phyloP scores from a whole-genome alignment of 2,329 filamentous ascomycete species.

The Fusarium sp. region DNA sequence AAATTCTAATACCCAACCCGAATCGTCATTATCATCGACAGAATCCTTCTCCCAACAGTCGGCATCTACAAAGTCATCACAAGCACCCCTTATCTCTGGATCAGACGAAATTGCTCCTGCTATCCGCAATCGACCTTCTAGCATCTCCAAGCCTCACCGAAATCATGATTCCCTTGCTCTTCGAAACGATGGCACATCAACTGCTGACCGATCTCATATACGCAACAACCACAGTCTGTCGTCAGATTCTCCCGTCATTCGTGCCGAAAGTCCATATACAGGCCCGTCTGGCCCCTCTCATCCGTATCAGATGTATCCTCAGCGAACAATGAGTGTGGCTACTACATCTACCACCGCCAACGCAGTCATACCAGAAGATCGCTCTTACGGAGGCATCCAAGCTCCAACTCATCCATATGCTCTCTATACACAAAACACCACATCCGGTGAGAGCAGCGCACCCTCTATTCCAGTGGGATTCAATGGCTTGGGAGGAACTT shows the following conservation, averaged over 20 bases:
- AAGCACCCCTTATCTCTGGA: conserved; percentile 11
- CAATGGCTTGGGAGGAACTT: conserved; percentile 70
- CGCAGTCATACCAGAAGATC: conserved; percentile 48
- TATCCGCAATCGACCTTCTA: conserved; percentile 57
- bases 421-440: conserved; percentile 84
- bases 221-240: conserved; percentile 46
- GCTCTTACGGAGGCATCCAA: conserved; percentile 66
- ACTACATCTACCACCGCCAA: conserved; percentile 75
- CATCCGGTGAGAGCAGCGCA: conserved; percentile 56
- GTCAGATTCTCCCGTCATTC: conserved; percentile 51
- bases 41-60: conserved; percentile 26
- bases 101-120: conserved; percentile 34
- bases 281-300: conserved; percentile 80
- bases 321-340: conserved; percentile 74
- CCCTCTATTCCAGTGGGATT: conserved; percentile 76
- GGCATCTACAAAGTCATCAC: conserved; percentile 12
- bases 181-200: conserved; percentile 57
- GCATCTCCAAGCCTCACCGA: conserved; percentile 63
- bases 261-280: conserved; percentile 71
- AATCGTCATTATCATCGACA: conserved; percentile 4
- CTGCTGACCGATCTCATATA: conserved; percentile 21
- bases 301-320: conserved; percentile 85
- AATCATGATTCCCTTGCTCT: conserved; percentile 61
- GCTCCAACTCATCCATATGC: conserved; percentile 86
- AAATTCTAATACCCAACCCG: conserved; percentile 32